Conservation (phyloP, 768 basidiomycete species). For the Boletellus ananas region DNA sequence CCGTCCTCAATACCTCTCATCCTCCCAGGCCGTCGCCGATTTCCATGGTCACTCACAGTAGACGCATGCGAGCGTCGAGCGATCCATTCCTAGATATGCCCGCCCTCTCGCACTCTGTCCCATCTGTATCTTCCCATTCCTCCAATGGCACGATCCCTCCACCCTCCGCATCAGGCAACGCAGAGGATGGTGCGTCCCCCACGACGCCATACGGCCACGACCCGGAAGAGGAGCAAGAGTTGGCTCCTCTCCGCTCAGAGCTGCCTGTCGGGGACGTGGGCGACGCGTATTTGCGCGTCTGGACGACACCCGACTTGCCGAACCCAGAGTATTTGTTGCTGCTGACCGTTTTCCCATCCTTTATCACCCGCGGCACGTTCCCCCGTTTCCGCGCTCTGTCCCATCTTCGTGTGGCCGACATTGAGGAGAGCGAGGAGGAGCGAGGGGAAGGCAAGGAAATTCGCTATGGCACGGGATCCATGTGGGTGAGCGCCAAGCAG, state of each 20-base stretch:
- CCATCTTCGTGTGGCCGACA: conserved; percentile 45
- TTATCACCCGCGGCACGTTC: conserved; percentile 63
- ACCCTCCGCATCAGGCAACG: conserved; percentile 32
- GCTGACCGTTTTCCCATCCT: conserved; percentile 71
- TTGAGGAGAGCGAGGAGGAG: conserved; percentile 68
- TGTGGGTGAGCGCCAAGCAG: conserved; percentile 67
- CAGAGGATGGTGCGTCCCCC: conserved; percentile 42
- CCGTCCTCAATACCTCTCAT: conserved; percentile 24
- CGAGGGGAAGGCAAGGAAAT: conserved; percentile 53
- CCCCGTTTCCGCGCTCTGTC: conserved; percentile 60
- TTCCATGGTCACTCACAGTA: conserved; percentile 45
- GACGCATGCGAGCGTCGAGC: conserved; percentile 69
- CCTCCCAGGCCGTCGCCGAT: conserved; percentile 39
- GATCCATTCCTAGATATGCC: conserved; percentile 80
- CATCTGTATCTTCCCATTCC: conserved; percentile 51
- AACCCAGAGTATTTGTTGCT: conserved; percentile 72
- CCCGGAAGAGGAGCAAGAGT: conserved; percentile 33
- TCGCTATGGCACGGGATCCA: conserved; percentile 75
- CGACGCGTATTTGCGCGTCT: conserved; percentile 63
- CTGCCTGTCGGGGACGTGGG: conserved; percentile 31
- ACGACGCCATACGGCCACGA: conserved; percentile 29
- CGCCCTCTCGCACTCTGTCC: conserved; percentile 49
- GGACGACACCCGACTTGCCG: conserved; percentile 76
- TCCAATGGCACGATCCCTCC: conserved; percentile 31
- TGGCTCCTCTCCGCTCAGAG: conserved; percentile 33